Conservation (phyloP, 129 eudicot species). For the Pittosporum tobira region DNA sequence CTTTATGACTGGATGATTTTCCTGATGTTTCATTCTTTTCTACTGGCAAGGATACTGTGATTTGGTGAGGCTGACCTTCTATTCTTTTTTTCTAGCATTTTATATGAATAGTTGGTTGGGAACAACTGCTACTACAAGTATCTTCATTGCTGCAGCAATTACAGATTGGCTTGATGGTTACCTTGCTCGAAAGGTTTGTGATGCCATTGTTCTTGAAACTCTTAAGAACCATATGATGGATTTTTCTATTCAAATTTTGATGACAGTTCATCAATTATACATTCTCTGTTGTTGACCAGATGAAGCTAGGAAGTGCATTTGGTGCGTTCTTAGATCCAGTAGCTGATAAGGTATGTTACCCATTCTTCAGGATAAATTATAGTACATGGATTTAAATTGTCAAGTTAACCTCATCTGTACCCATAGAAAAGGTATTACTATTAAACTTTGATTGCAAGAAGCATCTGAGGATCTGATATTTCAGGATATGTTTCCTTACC, state of each 20-base stretch:
- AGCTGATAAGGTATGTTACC: constrained; percentile 75
- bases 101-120: constrained; percentile 83
- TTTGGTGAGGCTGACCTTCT: constrained; percentile 21
- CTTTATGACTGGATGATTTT: background rate
- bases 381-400: background rate
- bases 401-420: background rate
- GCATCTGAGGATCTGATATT: background rate
- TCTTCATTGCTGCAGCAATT: constrained; percentile 79
- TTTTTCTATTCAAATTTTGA: background rate
- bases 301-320: constrained; percentile 84
- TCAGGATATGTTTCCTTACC: constrained; percentile 3
- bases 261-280: background rate
- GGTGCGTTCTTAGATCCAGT: constrained; percentile 99
- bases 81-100: constrained; percentile 43
- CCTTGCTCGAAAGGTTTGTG: constrained; percentile 80
- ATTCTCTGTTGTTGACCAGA: constrained; percentile 30
- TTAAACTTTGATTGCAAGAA: background rate
- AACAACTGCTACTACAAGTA: constrained; percentile 61
- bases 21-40: background rate
- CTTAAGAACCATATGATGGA: background rate
- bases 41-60: background rate
- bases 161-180: constrained; percentile 99
- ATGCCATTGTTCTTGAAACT: constrained; percentile 6
- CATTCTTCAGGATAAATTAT: background rate
- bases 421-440: background rate